Conservation (phyloP, 192 early-diverging fungal genomes). For the Geranomyces michiganensis region DNA sequence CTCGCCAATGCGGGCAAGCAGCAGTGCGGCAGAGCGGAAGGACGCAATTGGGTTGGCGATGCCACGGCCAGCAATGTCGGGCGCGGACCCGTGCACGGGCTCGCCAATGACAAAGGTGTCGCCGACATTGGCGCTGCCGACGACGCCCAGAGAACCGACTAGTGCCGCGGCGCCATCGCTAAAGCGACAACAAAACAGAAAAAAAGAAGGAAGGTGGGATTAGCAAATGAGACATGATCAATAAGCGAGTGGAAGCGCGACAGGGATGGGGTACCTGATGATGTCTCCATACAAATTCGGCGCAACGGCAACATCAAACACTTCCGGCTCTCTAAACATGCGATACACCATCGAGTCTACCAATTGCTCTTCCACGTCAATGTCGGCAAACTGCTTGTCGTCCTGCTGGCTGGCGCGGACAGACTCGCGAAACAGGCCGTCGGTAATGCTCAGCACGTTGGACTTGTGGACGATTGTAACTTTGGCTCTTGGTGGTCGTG, state of each 20-base stretch:
- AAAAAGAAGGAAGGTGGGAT: neutral
- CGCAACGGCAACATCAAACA: slow-evolving; percentile 95
- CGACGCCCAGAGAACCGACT: slow-evolving; percentile 92
- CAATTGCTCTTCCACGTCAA: slow-evolving; percentile 93
- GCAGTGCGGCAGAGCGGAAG: slow-evolving; percentile 90
- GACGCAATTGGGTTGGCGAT: slow-evolving; percentile 97
- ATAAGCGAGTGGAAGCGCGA: neutral
- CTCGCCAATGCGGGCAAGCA: slow-evolving; percentile 85
- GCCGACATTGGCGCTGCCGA: slow-evolving; percentile 95
- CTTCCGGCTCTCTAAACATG: slow-evolving; percentile 95
- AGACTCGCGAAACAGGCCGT: slow-evolving; percentile 96
- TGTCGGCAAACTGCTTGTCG: slow-evolving; percentile 60
- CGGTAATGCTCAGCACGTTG: slow-evolving; percentile 91
- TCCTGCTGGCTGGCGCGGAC: slow-evolving; percentile 64
- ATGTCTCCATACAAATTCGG: slow-evolving; percentile 99
- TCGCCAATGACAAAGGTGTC: slow-evolving; percentile 95
- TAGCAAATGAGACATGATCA: no score
- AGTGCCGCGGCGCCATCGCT: slow-evolving; percentile 96
- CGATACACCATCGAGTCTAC: slow-evolving; percentile 99
- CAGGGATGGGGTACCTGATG: slow-evolving; percentile 49
- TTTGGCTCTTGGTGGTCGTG: slow-evolving; percentile 73
- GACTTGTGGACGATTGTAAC: slow-evolving; percentile 99
- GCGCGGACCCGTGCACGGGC: slow-evolving; percentile 95
- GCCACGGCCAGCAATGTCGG: slow-evolving; percentile 96
- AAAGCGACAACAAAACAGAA: neutral